These are phyloP conservation scores for Pythium phragmitis DNA, from an alignment of 352 stramenopile species.

Conservation along the genomic window DNA sequence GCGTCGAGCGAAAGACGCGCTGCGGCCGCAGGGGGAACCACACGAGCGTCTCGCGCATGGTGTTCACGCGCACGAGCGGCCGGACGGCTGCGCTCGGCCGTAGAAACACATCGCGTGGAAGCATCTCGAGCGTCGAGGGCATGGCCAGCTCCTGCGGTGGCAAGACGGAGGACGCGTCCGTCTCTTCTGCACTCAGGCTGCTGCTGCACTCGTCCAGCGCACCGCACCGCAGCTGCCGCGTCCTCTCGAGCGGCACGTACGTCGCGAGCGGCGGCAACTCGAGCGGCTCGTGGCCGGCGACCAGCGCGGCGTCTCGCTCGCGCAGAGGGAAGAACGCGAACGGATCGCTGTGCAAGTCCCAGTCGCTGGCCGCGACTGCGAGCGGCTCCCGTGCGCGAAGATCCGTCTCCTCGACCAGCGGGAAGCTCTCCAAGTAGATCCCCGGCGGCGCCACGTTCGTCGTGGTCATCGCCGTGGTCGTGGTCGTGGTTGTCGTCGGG, in stretches of 20 bases:
- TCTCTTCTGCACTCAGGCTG: background rate
- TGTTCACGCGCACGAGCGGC: conserved; percentile 39
- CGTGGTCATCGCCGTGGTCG: background rate
- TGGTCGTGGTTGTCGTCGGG: background rate
- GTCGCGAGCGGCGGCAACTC: conserved; percentile 55
- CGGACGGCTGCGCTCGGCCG: conserved; percentile 49
- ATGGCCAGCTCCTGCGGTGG: conserved; percentile 11
- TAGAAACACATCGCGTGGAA: conserved; percentile 51
- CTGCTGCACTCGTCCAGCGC: conserved; percentile 46
- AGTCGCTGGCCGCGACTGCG: conserved; percentile 36
- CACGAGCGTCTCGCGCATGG: conserved; percentile 47
- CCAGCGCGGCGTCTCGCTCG: conserved; percentile 62
- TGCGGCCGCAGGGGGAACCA: conserved; percentile 46
- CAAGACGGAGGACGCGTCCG: background rate
- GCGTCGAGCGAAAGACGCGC: conserved; percentile 44
- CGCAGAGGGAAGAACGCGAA: conserved; percentile 64
- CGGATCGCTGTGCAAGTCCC: conserved; percentile 48
- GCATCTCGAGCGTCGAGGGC: conserved; percentile 41
- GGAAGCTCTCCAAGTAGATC: conserved; percentile 54
- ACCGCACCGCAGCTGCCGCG: conserved; percentile 38
- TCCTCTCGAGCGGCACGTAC: conserved; percentile 54
- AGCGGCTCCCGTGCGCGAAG: conserved; percentile 39
- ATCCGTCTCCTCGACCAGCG: conserved; percentile 59
- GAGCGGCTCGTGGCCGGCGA: conserved; percentile 59
- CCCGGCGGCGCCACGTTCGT: background rate